Percentiles rank a stretch among this genome's conserved stretches.
These are phyloP conservation scores for Botrytis squamosa DNA, from an alignment of 2,329 filamentous ascomycete genomes.

Conservation along the genomic window DNA sequence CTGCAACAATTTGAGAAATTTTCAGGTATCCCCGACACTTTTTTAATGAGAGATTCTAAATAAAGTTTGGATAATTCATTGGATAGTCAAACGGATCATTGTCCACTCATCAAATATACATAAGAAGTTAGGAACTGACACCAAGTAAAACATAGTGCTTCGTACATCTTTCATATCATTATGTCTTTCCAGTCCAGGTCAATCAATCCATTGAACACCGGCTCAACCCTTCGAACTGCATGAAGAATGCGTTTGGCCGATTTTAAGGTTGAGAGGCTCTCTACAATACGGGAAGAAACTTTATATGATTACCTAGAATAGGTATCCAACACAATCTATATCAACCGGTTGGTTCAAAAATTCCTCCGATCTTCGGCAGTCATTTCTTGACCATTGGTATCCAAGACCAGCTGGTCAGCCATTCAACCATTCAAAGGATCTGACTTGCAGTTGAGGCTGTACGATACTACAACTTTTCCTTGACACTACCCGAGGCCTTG, in stretches of 20 bases:
- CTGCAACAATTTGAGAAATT: not conserved
- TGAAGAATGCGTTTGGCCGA: not conserved
- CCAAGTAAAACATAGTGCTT: not conserved
- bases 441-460: not conserved
- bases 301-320: not conserved
- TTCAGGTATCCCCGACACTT: not conserved
- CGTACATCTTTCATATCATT: not conserved
- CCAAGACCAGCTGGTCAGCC: not conserved
- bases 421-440: not conserved
- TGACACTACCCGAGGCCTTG: not conserved
- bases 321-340: not conserved
- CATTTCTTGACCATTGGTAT: not conserved
- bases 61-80: not conserved
- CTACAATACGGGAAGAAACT: not conserved
- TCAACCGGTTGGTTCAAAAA: not conserved
- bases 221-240: not conserved
- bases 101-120: not conserved
- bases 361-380: not conserved
- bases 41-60: conserved; percentile 9
- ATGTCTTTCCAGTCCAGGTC: not conserved
- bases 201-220: not conserved
- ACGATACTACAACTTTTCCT: not conserved
- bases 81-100: not conserved
- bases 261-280: not conserved
- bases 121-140: not conserved